A percentile compares a stretch with the other conserved stretches of the same genome.
Conservation (phyloP, 768 basidiomycete species). For the Leccinum boreale region DNA sequence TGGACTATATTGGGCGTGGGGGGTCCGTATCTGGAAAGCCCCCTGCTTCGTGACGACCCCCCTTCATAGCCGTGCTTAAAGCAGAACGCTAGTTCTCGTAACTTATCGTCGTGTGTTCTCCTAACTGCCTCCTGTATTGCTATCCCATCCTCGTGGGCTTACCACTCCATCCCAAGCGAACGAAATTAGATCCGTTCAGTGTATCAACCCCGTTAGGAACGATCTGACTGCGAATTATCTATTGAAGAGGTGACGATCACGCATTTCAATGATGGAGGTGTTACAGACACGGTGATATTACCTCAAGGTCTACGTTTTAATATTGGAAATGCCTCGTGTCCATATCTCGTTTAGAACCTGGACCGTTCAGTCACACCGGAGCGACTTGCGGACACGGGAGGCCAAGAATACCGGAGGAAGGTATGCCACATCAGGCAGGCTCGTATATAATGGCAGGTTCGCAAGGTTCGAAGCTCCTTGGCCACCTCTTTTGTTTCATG, state of each 20-base stretch:
- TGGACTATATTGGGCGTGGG: slow-evolving; percentile 67
- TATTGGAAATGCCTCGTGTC: slow-evolving; percentile 29
- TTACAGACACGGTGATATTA: slow-evolving; percentile 30
- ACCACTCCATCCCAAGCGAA: slow-evolving; percentile 18
- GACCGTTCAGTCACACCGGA: slow-evolving; percentile 18
- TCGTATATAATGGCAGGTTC: slow-evolving; percentile 21
- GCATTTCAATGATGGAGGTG: slow-evolving; percentile 28
- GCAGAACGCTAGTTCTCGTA: slow-evolving; percentile 30
- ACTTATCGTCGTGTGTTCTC: slow-evolving; percentile 28
- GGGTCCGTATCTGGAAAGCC: slow-evolving; percentile 52
- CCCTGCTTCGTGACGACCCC: slow-evolving; percentile 48
- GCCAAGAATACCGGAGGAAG: slow-evolving; percentile 15
- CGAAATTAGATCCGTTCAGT: slow-evolving; percentile 16
- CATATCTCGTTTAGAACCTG: slow-evolving; percentile 15
- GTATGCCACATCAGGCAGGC: slow-evolving; percentile 14
- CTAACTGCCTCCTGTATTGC: slow-evolving; percentile 26
- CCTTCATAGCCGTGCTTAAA: slow-evolving; percentile 65
- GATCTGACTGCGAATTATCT: slow-evolving; percentile 21
- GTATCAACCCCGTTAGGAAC: slow-evolving; percentile 24
- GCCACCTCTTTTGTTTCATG: slow-evolving; percentile 20
- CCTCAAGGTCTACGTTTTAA: slow-evolving; percentile 28
- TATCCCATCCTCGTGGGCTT: slow-evolving; percentile 30
- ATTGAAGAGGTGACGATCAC: slow-evolving; percentile 31
- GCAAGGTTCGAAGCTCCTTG: slow-evolving; percentile 9
- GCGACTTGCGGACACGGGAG: slow-evolving; percentile 11